phyloP scores from a whole-genome alignment of 768 basidiomycete species.

The Kondoa subrosea region DNA sequence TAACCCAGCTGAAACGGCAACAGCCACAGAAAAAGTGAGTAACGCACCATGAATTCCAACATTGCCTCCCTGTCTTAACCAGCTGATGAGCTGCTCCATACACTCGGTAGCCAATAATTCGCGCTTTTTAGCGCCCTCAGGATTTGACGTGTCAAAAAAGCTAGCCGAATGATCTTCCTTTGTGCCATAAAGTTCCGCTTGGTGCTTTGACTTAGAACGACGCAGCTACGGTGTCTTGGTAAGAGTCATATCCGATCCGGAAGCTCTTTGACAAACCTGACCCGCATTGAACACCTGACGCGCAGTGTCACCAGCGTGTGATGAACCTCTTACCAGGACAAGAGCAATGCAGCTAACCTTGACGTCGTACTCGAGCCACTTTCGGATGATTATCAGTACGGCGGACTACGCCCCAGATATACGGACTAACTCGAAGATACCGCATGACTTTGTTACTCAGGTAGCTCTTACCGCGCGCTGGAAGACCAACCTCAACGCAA shows the following conservation, averaged over 20 bases:
- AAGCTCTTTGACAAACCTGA: constrained; percentile 57
- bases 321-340: background rate
- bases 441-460: constrained; percentile 94
- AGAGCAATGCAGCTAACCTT: constrained; percentile 42
- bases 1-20: background rate
- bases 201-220: constrained; percentile 49
- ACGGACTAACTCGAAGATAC: constrained; percentile 59
- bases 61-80: constrained; percentile 84
- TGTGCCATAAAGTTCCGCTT: constrained; percentile 63
- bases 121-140: constrained; percentile 53
- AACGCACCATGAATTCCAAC: constrained; percentile 83
- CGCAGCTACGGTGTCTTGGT: constrained; percentile 18
- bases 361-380: constrained; percentile 99
- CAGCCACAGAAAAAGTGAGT: background rate
- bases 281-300: constrained; percentile 91
- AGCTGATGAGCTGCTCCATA: constrained; percentile 81
- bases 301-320: background rate
- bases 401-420: constrained; percentile 1
- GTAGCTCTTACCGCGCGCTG: constrained; percentile 96
- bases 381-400: background rate
- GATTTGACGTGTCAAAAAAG: constrained; percentile 78
- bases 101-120: constrained; percentile 79
- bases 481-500: constrained; percentile 60
- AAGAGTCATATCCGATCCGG: background rate
- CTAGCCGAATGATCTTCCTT: constrained; percentile 78